These are phyloP conservation scores for Cardiospermum halicacabum DNA, from an alignment of 345 rosid species.

Conservation along the genomic window DNA sequence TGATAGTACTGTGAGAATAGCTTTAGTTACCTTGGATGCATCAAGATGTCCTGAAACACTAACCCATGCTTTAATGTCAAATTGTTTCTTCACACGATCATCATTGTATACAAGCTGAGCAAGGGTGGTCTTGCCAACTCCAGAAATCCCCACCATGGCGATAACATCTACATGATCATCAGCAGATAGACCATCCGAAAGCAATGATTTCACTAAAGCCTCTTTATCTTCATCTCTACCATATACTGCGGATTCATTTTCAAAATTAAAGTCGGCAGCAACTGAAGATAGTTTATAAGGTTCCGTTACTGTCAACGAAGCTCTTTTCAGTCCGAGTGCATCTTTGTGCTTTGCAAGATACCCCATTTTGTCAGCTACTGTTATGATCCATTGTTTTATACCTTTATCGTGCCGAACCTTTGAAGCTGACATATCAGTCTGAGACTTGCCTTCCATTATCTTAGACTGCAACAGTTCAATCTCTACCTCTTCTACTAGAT, in stretches of 20 bases:
- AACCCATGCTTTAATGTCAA: constrained; percentile 25
- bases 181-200: not conserved
- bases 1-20: not conserved
- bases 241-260: constrained; percentile 9
- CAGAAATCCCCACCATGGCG: constrained; percentile 27
- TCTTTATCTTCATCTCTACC: constrained; percentile 29
- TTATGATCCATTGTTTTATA: not conserved
- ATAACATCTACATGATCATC: constrained; percentile 13
- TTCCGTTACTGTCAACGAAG: not conserved
- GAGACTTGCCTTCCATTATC: not conserved
- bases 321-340: constrained; percentile 10
- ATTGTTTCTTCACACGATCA: constrained; percentile 3
- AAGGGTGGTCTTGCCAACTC: constrained; percentile 35
- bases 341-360: constrained; percentile 8
- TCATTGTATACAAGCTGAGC: constrained; percentile 26
- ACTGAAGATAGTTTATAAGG: not conserved
- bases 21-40: not conserved
- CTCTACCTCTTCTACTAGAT: constrained; percentile 27
- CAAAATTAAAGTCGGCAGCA: constrained; percentile 3
- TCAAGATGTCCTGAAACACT: constrained; percentile 27
- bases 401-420: not conserved
- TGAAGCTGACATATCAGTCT: not conserved
- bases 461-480: not conserved
- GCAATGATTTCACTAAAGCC: not conserved
- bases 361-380: constrained; percentile 8